Evolutionary conservation across 768 basidiomycete species (phyloP), one percentile per base, ranked within the genome.

Genomic region (Russula vinacea): DNA sequence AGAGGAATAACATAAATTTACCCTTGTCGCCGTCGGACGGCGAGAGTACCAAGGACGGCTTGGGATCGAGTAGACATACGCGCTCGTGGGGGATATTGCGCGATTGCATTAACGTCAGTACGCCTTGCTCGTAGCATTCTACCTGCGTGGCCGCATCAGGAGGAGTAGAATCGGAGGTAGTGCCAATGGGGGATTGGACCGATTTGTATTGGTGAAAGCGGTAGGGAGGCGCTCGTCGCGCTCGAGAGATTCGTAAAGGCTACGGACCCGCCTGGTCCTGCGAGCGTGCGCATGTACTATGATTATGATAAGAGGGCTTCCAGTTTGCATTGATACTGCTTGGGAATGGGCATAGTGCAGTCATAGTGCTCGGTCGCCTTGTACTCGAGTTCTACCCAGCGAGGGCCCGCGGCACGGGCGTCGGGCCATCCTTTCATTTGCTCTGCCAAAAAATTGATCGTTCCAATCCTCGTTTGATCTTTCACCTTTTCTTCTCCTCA

Each of bases 331-430:
- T 3, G 29, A 17, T 8, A 17, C 17, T 8, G 8, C 35, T 35
- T 35, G 35, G 35, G 35, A 35, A 35, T 35, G n/a, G n/a, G n/a
- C n/a, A n/a, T n/a, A n/a, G n/a, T n/a, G n/a, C n/a, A n/a, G 35
- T 8, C 35, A 35, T 35, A 10, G 2, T 35, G 35, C 19, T 63
- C 40, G 77, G 82, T 65, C 62, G 90, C 92, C 70, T 81, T 80
- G 73, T 95, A 98, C 80, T 98, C 96, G 53, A 98, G 83, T 69
- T 89, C 84, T 37, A 98, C 95, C 96, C 96, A 98, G 16, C 84
- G 85, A 24, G 90, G 90, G 47, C n/a, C n/a, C n/a, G 92, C 82
- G 3, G 88, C 80, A 68, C 82, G 84, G 85, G 78, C 0, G 82
- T 83, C 16, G 83, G 79, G 64, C 94, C 94, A 72, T 98, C 95